Base-by-base conservation (phyloP, 305 asterid genomes). In the Fraxinus nigra region DNA sequence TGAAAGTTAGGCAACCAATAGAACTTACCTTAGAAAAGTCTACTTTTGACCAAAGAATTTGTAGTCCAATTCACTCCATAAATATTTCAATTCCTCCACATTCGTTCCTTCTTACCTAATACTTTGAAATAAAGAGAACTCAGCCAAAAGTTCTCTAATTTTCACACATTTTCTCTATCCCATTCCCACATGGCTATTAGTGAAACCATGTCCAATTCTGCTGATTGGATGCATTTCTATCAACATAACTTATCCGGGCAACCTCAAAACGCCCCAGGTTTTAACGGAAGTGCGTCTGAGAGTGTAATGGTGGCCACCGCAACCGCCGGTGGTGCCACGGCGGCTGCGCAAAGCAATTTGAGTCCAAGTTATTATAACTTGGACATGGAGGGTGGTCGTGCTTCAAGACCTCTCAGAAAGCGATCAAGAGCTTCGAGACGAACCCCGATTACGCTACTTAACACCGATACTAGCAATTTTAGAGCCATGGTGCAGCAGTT, bases 401-500 rank as follows among this genome's bases (percentile, higher is more conserved):
- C 61, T 76, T 26, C 85, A 11, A 83, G 84, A 79, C 88, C 88
- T 9, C 34, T 46, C 24, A 24, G 89, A 28, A 79, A 79, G 20
- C 80, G 90, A 33, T 75, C 86, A 3, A 84, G 90, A 34, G 87
- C 84, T 1, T 87, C 90, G 8, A 79, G 84, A 51, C 80, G 82
- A 14, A 82, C 87, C 4, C 87, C 90, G 0, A 82, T 85, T 28
- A 84, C 85, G 0, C 75, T 88, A 0, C 85, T 88, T 7, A 82
- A 84, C 72, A 84, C 90, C 7, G 82, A 82, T 37, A 46, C 89
- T 0, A 46, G 79, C 24, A 86, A 88, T 35, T 88, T 88, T 13
- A 79, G 89, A n/a, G 89, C 89, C 26, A 48, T 88, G 78, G 90
- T 88, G 72, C 90, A 88, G 28, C 87, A 86, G 38, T 82, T 84